Evolutionary conservation across 345 rosid species (phyloP).

Genomic region (Trapa incisa): DNA sequence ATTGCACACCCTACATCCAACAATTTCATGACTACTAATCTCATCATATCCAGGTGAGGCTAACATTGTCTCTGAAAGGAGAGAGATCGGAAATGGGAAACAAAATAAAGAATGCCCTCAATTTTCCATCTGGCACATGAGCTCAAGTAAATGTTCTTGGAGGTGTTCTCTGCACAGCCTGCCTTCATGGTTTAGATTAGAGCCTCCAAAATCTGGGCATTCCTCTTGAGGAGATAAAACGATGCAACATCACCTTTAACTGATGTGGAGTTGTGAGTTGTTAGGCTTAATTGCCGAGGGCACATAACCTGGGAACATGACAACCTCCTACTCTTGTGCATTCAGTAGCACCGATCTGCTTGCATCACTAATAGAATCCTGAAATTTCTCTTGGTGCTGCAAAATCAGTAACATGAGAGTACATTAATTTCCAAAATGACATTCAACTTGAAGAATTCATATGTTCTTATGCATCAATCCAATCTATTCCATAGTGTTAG

Average conservation of each 20-base stretch:
- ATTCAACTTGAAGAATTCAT: neutral
- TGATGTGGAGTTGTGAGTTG: constrained; percentile 41
- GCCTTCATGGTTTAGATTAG: constrained; percentile 41
- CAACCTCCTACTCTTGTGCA: constrained; percentile 26
- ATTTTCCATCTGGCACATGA: neutral
- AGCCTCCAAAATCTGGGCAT: constrained; percentile 22
- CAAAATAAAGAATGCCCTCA: neutral
- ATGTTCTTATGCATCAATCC: neutral
- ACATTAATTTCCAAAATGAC: neutral
- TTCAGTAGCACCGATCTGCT: constrained; percentile 18
- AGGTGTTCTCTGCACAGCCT: constrained; percentile 29
- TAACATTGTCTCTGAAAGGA: neutral
- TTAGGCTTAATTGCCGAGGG: constrained; percentile 19
- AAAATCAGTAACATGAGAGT: neutral
- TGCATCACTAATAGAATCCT: constrained; percentile 24
- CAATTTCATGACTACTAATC: neutral
- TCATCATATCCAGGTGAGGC: neutral
- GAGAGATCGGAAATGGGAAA: neutral
- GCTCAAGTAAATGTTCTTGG: constrained; percentile 11
- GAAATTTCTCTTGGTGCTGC: constrained; percentile 17
- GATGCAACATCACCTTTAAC: constrained; percentile 29
- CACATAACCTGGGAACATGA: constrained; percentile 37
- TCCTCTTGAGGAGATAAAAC: constrained; percentile 31
- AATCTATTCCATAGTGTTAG: neutral
- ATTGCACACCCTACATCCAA: neutral